These are phyloP conservation scores for Coniochaeta prunicola DNA, from an alignment of 2,329 filamentous ascomycete species.

Conservation along the genomic window DNA sequence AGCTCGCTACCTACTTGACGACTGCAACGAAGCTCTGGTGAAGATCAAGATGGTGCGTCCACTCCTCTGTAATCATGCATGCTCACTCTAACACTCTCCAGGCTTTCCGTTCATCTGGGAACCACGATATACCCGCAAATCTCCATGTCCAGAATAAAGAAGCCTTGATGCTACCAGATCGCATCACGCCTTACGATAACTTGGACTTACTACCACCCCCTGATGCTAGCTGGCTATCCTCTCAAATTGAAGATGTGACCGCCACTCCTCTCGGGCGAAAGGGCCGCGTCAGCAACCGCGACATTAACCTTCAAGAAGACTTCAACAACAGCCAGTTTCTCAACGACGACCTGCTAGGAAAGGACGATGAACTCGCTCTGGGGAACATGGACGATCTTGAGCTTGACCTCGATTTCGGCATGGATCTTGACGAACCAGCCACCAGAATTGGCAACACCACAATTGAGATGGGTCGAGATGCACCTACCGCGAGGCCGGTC, in stretches of 20 bases:
- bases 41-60: constrained; percentile 91
- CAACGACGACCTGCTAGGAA: constrained; percentile 49
- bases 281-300: constrained; percentile 50
- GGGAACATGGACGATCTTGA: constrained; percentile 60
- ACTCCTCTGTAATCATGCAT: constrained; percentile 1
- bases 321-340: constrained; percentile 75
- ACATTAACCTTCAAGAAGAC: constrained; percentile 63
- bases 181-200: constrained; percentile 85
- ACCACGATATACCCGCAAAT: constrained; percentile 87
- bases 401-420: constrained; percentile 66
- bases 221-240: constrained; percentile 77
- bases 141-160: constrained; percentile 76
- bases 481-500: constrained; percentile 56
- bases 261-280: constrained; percentile 49
- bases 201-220: constrained; percentile 72
- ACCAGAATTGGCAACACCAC: constrained; percentile 44
- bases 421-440: constrained; percentile 62
- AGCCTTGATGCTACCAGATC: constrained; percentile 82
- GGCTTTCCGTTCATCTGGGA: constrained; percentile 91
- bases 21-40: constrained; percentile 94
- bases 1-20: constrained; percentile 89
- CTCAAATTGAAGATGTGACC: constrained; percentile 60
- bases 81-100: constrained; percentile 33
- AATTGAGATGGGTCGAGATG: constrained; percentile 87
- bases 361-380: constrained; percentile 50